Evolutionary conservation across 2,329 filamentous ascomycete genomes (phyloP), one percentile per base, ranked within the genome.

Genomic region (Hymenotorrendiella dingleyae): DNA sequence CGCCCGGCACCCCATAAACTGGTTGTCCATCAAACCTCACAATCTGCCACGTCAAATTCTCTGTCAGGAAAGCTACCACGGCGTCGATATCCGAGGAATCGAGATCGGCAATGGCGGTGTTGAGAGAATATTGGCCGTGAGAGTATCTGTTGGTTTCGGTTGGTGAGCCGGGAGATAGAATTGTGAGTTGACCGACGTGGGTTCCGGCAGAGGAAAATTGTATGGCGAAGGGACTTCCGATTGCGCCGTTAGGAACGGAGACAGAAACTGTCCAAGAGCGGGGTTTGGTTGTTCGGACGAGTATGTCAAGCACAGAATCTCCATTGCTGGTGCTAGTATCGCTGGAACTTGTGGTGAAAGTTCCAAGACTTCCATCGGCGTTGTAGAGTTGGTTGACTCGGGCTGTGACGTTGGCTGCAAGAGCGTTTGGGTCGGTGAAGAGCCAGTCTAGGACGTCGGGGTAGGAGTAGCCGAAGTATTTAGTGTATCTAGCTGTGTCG

Each of bases 361-460:
- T 42, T 28, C 26, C 4, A 11, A 28, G 6, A 28, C 14, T 14
- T 4, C 26, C 4, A 14, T 16, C 19, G 8, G 46, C 43, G 22
- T 51, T 50, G 50, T 72, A 73, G 57, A 89, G 61, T 1, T 62
- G 68, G 44, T 76, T 70, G 11, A 85, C 73, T 5, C 79, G 73
- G 0, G 76, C 72, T 29, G 77, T 72, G 22, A 87, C 68, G 52
- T 82, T 81, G 45, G 73, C 72, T 26, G 72, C 69, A 33, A 86
- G 17, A 26, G 80, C 69, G 10, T 36, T 40, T 10, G 47, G 38
- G 62, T 79, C 76, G 20, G 67, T 70, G 8, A 34, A 20, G 7
- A 33, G 24, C 48, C 77, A 75, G 54, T 64, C 60, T 44, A 58
- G 46, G 20, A 71, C 57, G 21, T 53, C 55, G 6, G 54, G 48